Evolutionary conservation across 163 green algal genomes (phyloP).

Genomic region (Trebouxiophyceae sp.): DNA sequence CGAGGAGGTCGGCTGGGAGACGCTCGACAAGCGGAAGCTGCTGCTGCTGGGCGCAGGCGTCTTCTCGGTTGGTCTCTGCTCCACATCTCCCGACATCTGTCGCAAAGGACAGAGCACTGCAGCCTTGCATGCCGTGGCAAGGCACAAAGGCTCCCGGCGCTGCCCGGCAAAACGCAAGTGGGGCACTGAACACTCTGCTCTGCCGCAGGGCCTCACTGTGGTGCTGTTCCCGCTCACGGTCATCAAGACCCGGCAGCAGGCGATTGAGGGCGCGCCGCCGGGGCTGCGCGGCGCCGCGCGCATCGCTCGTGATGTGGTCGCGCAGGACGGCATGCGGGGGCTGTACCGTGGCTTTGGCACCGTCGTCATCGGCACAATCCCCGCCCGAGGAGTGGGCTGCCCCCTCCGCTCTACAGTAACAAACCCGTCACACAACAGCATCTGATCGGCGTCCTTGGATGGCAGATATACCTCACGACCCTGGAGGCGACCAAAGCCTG

Average conservation of each 20-base stretch:
- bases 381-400: constrained; percentile 41
- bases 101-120: too few relatives aligned
- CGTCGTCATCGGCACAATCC: constrained; percentile 74
- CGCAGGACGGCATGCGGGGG: constrained; percentile 49
- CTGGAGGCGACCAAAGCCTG: constrained; percentile 39
- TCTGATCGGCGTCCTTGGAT: too few relatives aligned
- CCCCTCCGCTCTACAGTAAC: too few relatives aligned
- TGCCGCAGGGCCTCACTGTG: constrained; percentile 58
- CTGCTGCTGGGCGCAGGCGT: constrained; percentile 58
- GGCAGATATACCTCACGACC: constrained; percentile 63
- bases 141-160: too few relatives aligned
- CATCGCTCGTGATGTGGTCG: constrained; percentile 35
- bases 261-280: constrained; percentile 27
- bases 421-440: too few relatives aligned
- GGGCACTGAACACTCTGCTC: too few relatives aligned
- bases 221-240: constrained; percentile 83
- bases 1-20: too few relatives aligned
- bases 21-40: constrained; percentile 72
- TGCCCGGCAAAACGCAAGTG: too few relatives aligned
- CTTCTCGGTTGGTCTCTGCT: constrained; percentile 50
- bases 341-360: constrained; percentile 84
- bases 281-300: constrained; percentile 46
- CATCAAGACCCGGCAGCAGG: constrained; percentile 91
- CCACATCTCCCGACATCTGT: too few relatives aligned
- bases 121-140: too few relatives aligned